Evolutionary conservation across 805 yeast species (phyloP).

Genomic region (Teunomyces stri): DNA sequence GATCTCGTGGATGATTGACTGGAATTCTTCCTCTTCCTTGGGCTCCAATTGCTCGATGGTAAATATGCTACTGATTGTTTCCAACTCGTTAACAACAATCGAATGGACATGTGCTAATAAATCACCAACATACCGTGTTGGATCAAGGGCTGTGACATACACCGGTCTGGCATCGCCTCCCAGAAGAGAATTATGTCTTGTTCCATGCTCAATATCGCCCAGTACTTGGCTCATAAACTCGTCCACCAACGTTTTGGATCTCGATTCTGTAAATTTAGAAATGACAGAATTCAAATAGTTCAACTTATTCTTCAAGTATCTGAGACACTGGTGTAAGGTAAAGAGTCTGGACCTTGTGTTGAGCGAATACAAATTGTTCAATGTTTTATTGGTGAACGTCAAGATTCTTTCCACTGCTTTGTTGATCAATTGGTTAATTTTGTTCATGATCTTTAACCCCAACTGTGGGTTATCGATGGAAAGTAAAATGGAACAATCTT

Average conservation of each 20-base stretch:
- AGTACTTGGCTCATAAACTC: conserved; percentile 64
- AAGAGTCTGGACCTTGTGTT: conserved; percentile 22
- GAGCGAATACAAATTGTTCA: conserved; percentile 29
- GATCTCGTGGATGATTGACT: conserved; percentile 30
- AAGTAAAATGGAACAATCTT: conserved; percentile 66
- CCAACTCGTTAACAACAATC: conserved; percentile 82
- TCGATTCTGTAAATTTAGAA: conserved; percentile 60
- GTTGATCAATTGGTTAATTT: conserved; percentile 51
- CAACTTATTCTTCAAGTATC: conserved; percentile 34
- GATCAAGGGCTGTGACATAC: conserved; percentile 70
- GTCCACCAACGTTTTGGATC: conserved; percentile 60
- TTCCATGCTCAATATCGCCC: conserved; percentile 9
- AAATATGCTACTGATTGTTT: conserved; percentile 64
- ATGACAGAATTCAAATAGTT: conserved; percentile 59
- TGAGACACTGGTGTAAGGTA: conserved; percentile 31
- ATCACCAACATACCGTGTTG: conserved; percentile 81
- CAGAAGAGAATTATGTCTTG: conserved; percentile 3
- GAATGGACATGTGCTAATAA: conserved; percentile 85
- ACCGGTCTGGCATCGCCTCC: conserved; percentile 42
- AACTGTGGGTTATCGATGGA: conserved; percentile 65
- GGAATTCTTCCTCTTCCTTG: conserved; percentile 26
- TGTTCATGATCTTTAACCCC: conserved; percentile 63
- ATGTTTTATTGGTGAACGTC: conserved; percentile 30
- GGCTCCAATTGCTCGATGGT: conserved; percentile 18
- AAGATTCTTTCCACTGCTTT: conserved; percentile 30